Evolutionary conservation across 192 early-diverging fungal genomes (phyloP).

Genomic region (Neocallimastix lanati): DNA sequence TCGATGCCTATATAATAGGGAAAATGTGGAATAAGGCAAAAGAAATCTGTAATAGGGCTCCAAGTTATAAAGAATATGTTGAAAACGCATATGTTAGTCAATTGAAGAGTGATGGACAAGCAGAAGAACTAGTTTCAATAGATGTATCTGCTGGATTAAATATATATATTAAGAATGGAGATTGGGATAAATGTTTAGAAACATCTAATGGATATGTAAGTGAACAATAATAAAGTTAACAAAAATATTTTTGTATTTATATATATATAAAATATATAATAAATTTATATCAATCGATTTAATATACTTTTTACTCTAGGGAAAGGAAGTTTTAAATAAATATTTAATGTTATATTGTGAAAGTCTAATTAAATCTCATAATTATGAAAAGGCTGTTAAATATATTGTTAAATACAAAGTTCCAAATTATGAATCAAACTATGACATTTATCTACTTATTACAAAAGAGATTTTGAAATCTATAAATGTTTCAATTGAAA

Average conservation of each 20-base stretch:
- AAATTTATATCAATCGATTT: too few species aligned
- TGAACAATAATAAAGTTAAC: too few species aligned
- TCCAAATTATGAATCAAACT: background rate
- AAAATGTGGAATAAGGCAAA: slow-evolving; percentile 33
- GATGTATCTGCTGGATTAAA: slow-evolving; percentile 34
- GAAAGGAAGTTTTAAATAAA: background rate
- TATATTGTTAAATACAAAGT: background rate
- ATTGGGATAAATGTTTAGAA: slow-evolving; percentile 45
- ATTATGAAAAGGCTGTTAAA: background rate
- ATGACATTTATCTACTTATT: background rate
- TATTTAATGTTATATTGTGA: background rate
- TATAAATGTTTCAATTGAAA: background rate
- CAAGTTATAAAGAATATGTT: slow-evolving; percentile 32
- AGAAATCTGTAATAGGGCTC: slow-evolving; percentile 23
- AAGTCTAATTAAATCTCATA: background rate
- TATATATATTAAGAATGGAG: slow-evolving; percentile 27
- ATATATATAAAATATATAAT: too few species aligned
- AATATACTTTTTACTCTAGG: too few species aligned
- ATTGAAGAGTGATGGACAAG: slow-evolving; percentile 28
- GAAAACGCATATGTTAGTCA: slow-evolving; percentile 33
- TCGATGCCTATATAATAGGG: slow-evolving; percentile 29
- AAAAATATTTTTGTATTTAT: too few species aligned
- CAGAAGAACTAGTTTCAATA: slow-evolving; percentile 27
- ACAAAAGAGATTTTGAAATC: background rate
- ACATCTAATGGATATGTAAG: slow-evolving; percentile 16